Conservation (phyloP, 2,329 filamentous ascomycete species). For the Colletotrichum navitas region DNA sequence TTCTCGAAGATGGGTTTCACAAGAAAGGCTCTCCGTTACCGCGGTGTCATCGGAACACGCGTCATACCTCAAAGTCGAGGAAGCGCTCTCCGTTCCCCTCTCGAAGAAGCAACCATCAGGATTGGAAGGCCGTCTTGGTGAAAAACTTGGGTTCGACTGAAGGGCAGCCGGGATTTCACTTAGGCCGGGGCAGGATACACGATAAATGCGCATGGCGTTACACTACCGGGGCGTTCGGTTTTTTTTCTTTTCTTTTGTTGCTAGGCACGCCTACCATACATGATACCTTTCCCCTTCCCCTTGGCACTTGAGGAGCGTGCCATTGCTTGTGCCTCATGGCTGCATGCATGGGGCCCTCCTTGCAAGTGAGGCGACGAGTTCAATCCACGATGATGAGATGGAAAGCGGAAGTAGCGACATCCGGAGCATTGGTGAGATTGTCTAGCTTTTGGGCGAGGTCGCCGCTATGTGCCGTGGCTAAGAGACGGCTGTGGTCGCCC, state of each 20-base stretch:
- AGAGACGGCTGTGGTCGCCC: not conserved
- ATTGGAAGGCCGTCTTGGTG: too few species aligned
- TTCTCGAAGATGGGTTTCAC: not conserved
- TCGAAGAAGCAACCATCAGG: not conserved
- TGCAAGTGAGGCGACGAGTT: not conserved
- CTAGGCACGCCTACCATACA: not conserved
- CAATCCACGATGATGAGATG: not conserved
- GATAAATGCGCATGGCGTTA: slow-evolving; percentile 23
- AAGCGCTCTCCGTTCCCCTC: not conserved
- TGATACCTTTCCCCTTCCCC: slow-evolving; percentile 3
- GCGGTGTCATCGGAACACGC: too few species aligned
- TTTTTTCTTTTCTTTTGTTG: too few species aligned
- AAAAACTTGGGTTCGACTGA: not conserved
- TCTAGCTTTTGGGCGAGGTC: not conserved
- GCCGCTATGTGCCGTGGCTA: not conserved
- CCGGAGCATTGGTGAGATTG: not conserved
- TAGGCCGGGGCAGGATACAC: slow-evolving; percentile 9
- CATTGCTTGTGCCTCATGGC: not conserved
- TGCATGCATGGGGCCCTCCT: not conserved
- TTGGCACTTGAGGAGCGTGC: not conserved
- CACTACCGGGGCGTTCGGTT: not conserved
- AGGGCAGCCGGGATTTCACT: not conserved
- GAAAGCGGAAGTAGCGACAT: not conserved
- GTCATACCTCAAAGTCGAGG: not conserved
- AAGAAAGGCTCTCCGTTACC: not conserved